Base-by-base conservation (phyloP, 1,139 yeast genomes). In the Starmera stellimalicola region DNA sequence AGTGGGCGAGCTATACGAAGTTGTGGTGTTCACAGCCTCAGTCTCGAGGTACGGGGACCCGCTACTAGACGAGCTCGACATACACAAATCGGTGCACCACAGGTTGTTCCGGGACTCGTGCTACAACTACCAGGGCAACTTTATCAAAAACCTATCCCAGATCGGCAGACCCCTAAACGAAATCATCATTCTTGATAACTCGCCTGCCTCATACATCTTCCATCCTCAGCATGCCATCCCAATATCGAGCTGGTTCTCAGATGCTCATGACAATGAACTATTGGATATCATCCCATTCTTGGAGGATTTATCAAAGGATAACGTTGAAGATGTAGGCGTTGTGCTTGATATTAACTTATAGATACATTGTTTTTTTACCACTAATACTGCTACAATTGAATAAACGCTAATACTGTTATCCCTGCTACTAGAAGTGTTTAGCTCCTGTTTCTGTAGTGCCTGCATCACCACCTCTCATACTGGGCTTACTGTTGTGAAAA, bases 221-320 rank as follows among this genome's bases (percentile, higher is more conserved):
- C 98, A 91, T 55, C 98, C 98, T 17, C 94, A 85, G 54, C 96
- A 91, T 62, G 94, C 97, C 11, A 81, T 93, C 28, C 99, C 99
- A n/a, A 84, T 91, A 23, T 84, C 95, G 43, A 78, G 93, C 56
- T 91, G 99, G 99, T 91, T 93, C 65, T 84, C 95, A 47, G 99
- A 91, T 61, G 78, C 93, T 27, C 98, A 91, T 56, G 99, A 91
- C 57, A 88, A 88, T 54, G 99, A 91, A 65, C 68, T 91, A 48
- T 60, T 84, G 43, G 98, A 91, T 60, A 74, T 91, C 59, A 64
- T 93, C 39, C 98, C 98, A 12, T 77, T 93, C 45, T 68, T 91
- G 49, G 84, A 85, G 55, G 98, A 91, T 55, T 63, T 91, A 41
- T 73, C 95, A 7, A 66, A 67, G 42, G 50, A 51, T 6, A 53